Conservation (phyloP, 768 basidiomycete species). For the Clavulina sp. region DNA sequence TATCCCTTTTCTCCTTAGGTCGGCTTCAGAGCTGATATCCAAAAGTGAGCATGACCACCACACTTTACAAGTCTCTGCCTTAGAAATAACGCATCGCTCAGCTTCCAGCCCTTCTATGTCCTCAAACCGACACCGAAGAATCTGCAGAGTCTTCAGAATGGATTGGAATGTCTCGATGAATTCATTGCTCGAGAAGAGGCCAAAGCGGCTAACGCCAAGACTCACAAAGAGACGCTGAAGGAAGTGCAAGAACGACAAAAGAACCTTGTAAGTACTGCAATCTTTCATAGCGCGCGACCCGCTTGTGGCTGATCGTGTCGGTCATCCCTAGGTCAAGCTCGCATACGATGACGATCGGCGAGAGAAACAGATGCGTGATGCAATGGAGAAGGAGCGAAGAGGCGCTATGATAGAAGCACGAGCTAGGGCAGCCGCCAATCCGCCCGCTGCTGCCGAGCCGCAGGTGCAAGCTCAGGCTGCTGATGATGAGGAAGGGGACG, state of each 20-base stretch:
- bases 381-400: conserved; percentile 39
- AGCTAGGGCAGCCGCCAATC: background rate
- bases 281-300: background rate
- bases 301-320: background rate
- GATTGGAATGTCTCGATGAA: conserved; percentile 42
- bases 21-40: conserved; percentile 56
- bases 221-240: conserved; percentile 42
- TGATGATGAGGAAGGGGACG: background rate
- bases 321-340: conserved; percentile 41
- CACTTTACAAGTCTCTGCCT: background rate
- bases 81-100: background rate
- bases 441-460: too few relatives aligned
- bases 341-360: conserved; percentile 67
- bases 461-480: too few relatives aligned
- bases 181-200: conserved; percentile 31
- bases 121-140: conserved; percentile 32
- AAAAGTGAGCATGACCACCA: conserved; percentile 16
- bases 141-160: conserved; percentile 39
- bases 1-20: conserved; percentile 33
- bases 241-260: conserved; percentile 35
- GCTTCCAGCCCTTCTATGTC: conserved; percentile 54
- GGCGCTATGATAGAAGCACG: conserved; percentile 17
- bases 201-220: conserved; percentile 29
- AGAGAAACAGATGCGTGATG: conserved; percentile 33
- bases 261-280: conserved; percentile 3